These are phyloP conservation scores for Polyporus arcularius DNA, from an alignment of 768 basidiomycete genomes.

Conservation along the genomic window DNA sequence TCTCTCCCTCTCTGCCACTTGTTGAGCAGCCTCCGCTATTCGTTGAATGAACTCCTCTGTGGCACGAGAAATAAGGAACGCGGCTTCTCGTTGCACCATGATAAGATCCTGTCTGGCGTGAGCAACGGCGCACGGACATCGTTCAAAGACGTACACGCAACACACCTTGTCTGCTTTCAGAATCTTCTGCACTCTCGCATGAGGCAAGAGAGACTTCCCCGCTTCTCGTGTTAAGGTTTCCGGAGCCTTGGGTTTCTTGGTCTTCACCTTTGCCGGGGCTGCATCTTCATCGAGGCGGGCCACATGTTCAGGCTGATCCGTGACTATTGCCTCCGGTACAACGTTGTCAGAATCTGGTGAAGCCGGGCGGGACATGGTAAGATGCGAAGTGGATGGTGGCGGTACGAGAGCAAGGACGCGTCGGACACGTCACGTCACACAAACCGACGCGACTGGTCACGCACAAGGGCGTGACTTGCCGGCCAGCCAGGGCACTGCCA, in stretches of 20 bases:
- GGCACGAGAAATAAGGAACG: conserved; percentile 77
- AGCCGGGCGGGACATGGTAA: not conserved
- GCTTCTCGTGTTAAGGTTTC: conserved; percentile 34
- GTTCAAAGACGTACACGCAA: not conserved
- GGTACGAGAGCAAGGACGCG: not conserved
- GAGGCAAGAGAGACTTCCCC: conserved; percentile 76
- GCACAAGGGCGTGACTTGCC: too few relatives aligned
- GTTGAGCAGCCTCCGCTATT: conserved; percentile 70
- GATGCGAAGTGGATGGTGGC: too few relatives aligned
- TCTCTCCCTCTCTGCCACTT: conserved; percentile 68
- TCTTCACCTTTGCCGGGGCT: conserved; percentile 6
- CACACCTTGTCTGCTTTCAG: conserved; percentile 81
- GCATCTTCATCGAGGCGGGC: not conserved
- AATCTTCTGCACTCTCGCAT: conserved; percentile 79
- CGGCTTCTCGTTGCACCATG: conserved; percentile 74
- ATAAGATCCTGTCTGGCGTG: conserved; percentile 61
- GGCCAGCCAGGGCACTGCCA: not conserved
- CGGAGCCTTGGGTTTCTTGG: conserved; percentile 18
- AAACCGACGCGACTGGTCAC: too few relatives aligned
- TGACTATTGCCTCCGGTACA: not conserved
- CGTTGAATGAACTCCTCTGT: conserved; percentile 88
- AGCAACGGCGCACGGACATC: not conserved
- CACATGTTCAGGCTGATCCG: not conserved
- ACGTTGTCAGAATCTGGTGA: not conserved
- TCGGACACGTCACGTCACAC: conserved; percentile 1